These are phyloP conservation scores for Pseudogymnoascus sp. DNA, from an alignment of 2,329 filamentous ascomycete species.

Conservation along the genomic window DNA sequence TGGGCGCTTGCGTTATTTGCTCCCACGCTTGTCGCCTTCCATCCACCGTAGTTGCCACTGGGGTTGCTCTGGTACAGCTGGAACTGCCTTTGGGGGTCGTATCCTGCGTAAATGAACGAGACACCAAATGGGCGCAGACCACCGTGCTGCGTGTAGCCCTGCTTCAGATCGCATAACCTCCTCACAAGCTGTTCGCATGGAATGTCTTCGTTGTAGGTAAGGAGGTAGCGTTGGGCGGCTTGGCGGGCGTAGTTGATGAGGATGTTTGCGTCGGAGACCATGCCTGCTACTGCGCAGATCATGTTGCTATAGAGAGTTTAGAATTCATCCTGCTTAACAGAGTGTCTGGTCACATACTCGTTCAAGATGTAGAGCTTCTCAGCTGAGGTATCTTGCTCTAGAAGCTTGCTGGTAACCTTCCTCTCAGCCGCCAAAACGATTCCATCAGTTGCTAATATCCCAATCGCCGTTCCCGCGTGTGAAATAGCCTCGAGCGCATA, in stretches of 20 bases:
- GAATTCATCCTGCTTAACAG: slow-evolving; percentile 11
- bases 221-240: slow-evolving; percentile 92
- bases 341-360: slow-evolving; percentile 56
- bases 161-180: slow-evolving; percentile 93
- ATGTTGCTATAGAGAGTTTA: slow-evolving; percentile 66
- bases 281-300: slow-evolving; percentile 98
- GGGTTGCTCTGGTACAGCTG: slow-evolving; percentile 99
- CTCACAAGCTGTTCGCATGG: slow-evolving; percentile 98
- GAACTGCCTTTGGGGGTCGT: slow-evolving; percentile 92
- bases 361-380: slow-evolving; percentile 99
- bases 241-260: slow-evolving; percentile 99
- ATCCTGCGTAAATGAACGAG: slow-evolving; percentile 98
- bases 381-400: slow-evolving; percentile 98
- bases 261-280: slow-evolving; percentile 99
- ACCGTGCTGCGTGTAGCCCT: slow-evolving; percentile 98
- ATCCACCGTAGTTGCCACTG: slow-evolving; percentile 96
- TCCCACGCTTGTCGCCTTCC: slow-evolving; percentile 97
- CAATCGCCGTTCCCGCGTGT: slow-evolving; percentile 92
- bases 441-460: slow-evolving; percentile 94
- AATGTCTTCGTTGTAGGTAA: slow-evolving; percentile 99
- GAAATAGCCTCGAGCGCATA: slow-evolving; percentile 99
- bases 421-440: slow-evolving; percentile 97
- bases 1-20: slow-evolving; percentile 98
- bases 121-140: slow-evolving; percentile 97
- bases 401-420: slow-evolving; percentile 97